Conservation (phyloP, 2,329 filamentous ascomycete species). For the Botrytis deweyae region DNA sequence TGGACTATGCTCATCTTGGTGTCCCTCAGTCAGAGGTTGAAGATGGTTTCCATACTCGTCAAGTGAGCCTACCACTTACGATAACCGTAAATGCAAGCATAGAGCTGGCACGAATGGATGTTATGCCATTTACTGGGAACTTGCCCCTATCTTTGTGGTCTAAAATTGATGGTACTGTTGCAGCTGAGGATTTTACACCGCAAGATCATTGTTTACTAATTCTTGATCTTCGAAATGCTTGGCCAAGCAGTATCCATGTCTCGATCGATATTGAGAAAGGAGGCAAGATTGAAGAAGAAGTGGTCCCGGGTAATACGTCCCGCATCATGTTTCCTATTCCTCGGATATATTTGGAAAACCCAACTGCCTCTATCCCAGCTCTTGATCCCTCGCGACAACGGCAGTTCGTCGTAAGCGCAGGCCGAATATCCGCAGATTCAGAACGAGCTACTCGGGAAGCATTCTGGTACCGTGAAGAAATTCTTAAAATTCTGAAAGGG, state of each 20-base stretch:
- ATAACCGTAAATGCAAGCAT: conserved; percentile 92
- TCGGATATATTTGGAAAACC: conserved; percentile 72
- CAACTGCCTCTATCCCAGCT: conserved; percentile 74
- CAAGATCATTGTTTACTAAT: conserved; percentile 75
- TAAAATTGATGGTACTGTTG: conserved; percentile 38
- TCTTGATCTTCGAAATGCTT: conserved; percentile 84
- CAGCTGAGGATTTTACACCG: conserved; percentile 43
- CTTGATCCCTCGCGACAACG: conserved; percentile 79
- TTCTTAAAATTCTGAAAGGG: conserved; percentile 69
- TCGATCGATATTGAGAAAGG: conserved; percentile 49
- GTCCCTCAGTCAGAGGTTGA: conserved; percentile 64
- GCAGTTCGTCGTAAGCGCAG: conserved; percentile 87
- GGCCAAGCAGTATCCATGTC: conserved; percentile 76
- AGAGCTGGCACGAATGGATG: conserved; percentile 76
- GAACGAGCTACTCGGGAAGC: conserved; percentile 77
- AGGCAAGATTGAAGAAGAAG: conserved; percentile 46
- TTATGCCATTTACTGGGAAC: conserved; percentile 68
- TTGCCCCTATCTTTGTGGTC: conserved; percentile 64
- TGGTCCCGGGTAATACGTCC: conserved; percentile 67
- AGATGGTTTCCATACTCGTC: conserved; percentile 78
- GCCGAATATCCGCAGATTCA: conserved; percentile 73
- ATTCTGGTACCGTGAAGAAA: conserved; percentile 87
- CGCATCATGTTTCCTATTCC: conserved; percentile 75
- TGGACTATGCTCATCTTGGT: conserved; percentile 84
- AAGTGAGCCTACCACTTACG: conserved; percentile 75